phyloP scores from a whole-genome alignment of 139 green algal genomes.

The Tetradesmus lagerheimii region DNA sequence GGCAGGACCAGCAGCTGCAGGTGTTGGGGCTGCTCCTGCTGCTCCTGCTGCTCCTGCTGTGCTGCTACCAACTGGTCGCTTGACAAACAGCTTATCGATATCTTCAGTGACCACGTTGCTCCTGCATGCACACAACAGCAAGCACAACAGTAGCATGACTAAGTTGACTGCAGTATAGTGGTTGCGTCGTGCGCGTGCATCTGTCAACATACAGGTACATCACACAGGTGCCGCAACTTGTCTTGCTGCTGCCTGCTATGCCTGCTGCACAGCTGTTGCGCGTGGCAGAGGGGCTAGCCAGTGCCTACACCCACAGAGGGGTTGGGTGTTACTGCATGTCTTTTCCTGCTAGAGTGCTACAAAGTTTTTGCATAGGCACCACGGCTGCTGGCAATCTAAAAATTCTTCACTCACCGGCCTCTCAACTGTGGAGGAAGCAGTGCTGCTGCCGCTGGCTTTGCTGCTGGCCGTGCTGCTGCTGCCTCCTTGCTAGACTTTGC shows the following conservation, averaged over 20 bases:
- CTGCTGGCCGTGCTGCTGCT: constrained; percentile 5
- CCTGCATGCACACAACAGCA: background rate
- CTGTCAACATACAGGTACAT: too few species aligned
- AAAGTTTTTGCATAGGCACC: background rate
- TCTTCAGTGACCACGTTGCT: constrained; percentile 37
- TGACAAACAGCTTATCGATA: constrained; percentile 22
- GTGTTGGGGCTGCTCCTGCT: background rate
- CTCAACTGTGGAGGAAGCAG: constrained; percentile 18
- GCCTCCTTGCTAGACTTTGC: constrained; percentile 6
- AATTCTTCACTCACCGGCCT: background rate
- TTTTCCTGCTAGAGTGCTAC: too few species aligned
- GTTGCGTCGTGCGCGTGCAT: too few species aligned
- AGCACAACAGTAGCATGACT: background rate
- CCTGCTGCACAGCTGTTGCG: background rate
- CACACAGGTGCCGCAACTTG: background rate
- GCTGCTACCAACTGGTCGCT: background rate
- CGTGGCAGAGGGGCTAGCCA: background rate
- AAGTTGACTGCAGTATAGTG: too few species aligned
- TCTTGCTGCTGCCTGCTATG: background rate
- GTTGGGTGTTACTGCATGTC: too few species aligned
- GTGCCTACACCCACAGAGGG: background rate
- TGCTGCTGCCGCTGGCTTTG: background rate
- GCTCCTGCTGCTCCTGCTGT: background rate
- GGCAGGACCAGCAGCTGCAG: background rate
- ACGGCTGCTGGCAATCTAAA: background rate